Conservation (phyloP, 2,329 filamentous ascomycete species). For the Cytospora mali region DNA sequence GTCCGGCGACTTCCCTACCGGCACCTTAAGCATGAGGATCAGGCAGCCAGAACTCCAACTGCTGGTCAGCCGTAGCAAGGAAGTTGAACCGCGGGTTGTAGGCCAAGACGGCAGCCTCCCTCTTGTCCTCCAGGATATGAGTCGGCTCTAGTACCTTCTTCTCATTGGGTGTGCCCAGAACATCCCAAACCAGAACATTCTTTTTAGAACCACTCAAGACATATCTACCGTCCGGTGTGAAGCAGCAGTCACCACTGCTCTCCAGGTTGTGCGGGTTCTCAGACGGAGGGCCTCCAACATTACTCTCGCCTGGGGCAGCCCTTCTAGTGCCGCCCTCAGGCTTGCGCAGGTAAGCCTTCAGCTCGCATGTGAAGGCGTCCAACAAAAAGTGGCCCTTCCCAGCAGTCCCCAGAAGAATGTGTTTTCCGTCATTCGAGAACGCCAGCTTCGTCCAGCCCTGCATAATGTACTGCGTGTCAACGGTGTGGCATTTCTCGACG, state of each 20-base stretch:
- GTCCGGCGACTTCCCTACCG: neutral
- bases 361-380: constrained; percentile 84
- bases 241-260: constrained; percentile 78
- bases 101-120: constrained; percentile 72
- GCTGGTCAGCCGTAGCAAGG: constrained; percentile 85
- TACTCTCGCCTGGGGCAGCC: constrained; percentile 55
- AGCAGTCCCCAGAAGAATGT: constrained; percentile 80
- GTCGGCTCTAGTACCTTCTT: constrained; percentile 65
- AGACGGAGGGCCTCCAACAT: constrained; percentile 37
- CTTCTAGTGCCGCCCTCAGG: constrained; percentile 57
- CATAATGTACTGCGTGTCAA: constrained; percentile 59
- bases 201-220: constrained; percentile 77
- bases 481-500: constrained; percentile 53
- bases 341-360: constrained; percentile 73
- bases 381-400: constrained; percentile 85
- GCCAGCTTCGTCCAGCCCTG: constrained; percentile 88
- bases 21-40: constrained; percentile 58
- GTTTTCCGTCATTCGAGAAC: constrained; percentile 95
- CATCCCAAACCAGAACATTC: constrained; percentile 87
- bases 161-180: constrained; percentile 57
- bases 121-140: constrained; percentile 66
- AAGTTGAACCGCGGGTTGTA: constrained; percentile 94
- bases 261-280: constrained; percentile 46
- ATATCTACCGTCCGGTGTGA: constrained; percentile 86
- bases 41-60: constrained; percentile 77